Conservation (phyloP, 1,284 basidiomycete genomes). For the Meira nashicola region DNA sequence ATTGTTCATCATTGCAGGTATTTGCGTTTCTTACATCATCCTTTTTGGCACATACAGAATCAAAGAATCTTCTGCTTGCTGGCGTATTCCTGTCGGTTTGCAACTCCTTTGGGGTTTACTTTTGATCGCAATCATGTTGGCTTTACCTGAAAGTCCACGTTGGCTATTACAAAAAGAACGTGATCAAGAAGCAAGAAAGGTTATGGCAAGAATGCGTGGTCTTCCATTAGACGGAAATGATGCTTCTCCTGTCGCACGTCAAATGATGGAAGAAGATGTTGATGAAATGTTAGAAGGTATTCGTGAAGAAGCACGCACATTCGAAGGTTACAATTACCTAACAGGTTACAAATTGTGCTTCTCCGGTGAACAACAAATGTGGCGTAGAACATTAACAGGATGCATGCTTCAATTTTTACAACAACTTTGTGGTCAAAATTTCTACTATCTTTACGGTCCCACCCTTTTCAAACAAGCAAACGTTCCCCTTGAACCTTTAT, state of each 20-base stretch:
- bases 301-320: conserved; percentile 50
- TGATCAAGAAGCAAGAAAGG: conserved; percentile 60
- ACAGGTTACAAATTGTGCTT: conserved; percentile 65
- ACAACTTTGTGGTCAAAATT: conserved; percentile 68
- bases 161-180: conserved; percentile 70
- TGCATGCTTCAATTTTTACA: conserved; percentile 66
- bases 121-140: conserved; percentile 55
- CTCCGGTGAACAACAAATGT: conserved; percentile 61
- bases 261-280: conserved; percentile 56
- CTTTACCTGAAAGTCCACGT: conserved; percentile 69
- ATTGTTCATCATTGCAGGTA: conserved; percentile 64
- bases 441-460: conserved; percentile 69
- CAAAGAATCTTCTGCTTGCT: conserved; percentile 23
- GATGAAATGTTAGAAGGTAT: conserved; percentile 69
- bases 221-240: conserved; percentile 63
- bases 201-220: conserved; percentile 60
- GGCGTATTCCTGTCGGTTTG: conserved; percentile 69
- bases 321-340: conserved; percentile 69
- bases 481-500: conserved; percentile 65
- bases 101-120: conserved; percentile 60
- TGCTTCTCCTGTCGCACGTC: conserved; percentile 60
- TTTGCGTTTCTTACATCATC: conserved; percentile 56
- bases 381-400: conserved; percentile 72
- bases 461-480: conserved; percentile 75
- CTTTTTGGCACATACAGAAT: conserved; percentile 56